phyloP scores from a whole-genome alignment of 2,329 filamentous ascomycete genomes.

The Neurospora sp. region DNA sequence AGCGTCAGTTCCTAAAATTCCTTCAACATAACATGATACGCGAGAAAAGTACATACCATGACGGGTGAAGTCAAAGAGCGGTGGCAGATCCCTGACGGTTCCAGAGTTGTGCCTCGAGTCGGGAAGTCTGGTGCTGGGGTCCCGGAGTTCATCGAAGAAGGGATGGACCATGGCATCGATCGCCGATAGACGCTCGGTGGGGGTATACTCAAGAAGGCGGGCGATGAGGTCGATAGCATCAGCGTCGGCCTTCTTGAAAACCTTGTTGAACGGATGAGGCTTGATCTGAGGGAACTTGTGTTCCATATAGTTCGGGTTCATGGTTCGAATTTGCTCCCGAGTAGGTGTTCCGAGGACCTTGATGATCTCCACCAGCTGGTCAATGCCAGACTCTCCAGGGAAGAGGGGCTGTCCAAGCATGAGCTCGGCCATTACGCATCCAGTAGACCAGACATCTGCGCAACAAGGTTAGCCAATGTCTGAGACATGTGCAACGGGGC shows the following conservation, averaged over 20 bases:
- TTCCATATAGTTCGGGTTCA: constrained; percentile 99
- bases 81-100: constrained; percentile 70
- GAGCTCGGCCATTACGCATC: constrained; percentile 97
- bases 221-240: constrained; percentile 95
- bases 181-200: constrained; percentile 85
- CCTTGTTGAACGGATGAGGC: constrained; percentile 97
- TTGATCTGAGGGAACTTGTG: constrained; percentile 99
- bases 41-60: constrained; percentile 58
- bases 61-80: constrained; percentile 84
- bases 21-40: constrained; percentile 6
- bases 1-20: constrained; percentile 14
- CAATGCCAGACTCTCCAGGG: constrained; percentile 95
- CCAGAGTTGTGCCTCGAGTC: constrained; percentile 87
- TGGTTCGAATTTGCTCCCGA: constrained; percentile 94
- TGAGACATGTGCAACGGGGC: background rate
- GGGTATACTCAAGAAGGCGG: constrained; percentile 89
- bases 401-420: constrained; percentile 98
- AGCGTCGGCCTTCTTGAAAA: constrained; percentile 90
- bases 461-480: constrained; percentile 7
- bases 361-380: constrained; percentile 98
- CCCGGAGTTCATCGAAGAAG: constrained; percentile 94
- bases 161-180: constrained; percentile 97
- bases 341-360: constrained; percentile 96
- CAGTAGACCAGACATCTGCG: constrained; percentile 96
- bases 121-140: constrained; percentile 81